Evolutionary conservation across 192 early-diverging fungal genomes (phyloP).

Genomic region (Coemansia sp.): DNA sequence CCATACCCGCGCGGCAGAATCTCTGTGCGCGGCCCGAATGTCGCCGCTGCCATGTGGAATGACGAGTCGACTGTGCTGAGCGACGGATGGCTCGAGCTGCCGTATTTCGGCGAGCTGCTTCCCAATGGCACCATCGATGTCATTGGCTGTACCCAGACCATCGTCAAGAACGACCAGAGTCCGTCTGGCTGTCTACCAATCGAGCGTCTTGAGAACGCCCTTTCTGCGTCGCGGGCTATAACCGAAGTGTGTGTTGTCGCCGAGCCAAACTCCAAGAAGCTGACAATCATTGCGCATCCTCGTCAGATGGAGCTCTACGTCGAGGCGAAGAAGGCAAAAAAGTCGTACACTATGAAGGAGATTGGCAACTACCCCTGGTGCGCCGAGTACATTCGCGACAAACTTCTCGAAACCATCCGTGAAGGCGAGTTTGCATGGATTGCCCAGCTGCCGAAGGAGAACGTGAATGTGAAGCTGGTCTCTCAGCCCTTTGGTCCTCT

Average conservation of each 20-base stretch:
- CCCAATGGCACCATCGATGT: constrained; percentile 44
- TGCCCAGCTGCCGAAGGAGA: constrained; percentile 15
- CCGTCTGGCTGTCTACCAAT: constrained; percentile 18
- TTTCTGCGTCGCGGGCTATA: constrained; percentile 25
- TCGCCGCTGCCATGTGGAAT: constrained; percentile 29
- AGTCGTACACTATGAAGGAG: constrained; percentile 28
- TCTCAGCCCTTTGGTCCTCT: constrained; percentile 26
- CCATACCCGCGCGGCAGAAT: constrained; percentile 44
- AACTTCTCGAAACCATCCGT: constrained; percentile 19
- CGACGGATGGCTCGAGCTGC: constrained; percentile 41
- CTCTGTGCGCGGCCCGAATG: constrained; percentile 40
- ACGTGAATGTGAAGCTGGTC: constrained; percentile 35
- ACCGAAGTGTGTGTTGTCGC: constrained; percentile 29
- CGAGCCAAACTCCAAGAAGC: constrained; percentile 1
- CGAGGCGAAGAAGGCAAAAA: constrained; percentile 24
- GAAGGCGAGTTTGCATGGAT: constrained; percentile 18
- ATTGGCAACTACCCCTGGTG: constrained; percentile 42
- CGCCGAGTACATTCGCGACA: constrained; percentile 30
- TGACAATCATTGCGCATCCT: constrained; percentile 32
- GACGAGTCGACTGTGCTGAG: constrained; percentile 3
- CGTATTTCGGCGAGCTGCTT: constrained; percentile 30
- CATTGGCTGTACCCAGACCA: constrained; percentile 21
- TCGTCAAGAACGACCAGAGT: constrained; percentile 12
- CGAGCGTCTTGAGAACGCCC: constrained; percentile 29
- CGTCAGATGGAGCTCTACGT: constrained; percentile 35